These are phyloP conservation scores for Venturia carpophila DNA, from an alignment of 2,329 filamentous ascomycete genomes.

Conservation along the genomic window DNA sequence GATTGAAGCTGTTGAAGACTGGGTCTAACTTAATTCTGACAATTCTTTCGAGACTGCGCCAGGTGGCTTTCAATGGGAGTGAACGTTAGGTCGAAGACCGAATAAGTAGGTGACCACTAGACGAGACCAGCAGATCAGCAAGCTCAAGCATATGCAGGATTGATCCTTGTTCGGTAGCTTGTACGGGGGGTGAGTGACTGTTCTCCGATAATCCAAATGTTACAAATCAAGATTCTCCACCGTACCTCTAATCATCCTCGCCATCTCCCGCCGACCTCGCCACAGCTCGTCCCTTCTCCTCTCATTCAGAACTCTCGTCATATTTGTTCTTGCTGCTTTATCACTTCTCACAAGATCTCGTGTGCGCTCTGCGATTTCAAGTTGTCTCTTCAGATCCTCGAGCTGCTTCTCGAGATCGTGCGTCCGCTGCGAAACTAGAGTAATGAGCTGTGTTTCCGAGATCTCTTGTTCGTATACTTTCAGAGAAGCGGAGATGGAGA, in stretches of 20 bases:
- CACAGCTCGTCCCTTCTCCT: conserved; percentile 14
- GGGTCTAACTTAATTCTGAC: neutral
- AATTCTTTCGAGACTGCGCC: too few relatives aligned
- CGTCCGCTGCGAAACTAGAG: neutral
- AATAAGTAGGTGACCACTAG: neutral
- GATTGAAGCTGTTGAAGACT: neutral
- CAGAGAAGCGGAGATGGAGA: conserved; percentile 7
- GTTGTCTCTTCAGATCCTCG: conserved; percentile 11
- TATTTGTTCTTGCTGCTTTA: neutral
- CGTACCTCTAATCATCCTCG: conserved; percentile 4
- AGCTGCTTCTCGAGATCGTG: neutral
- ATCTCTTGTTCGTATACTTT: conserved; percentile 13
- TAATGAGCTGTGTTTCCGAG: conserved; percentile 6
- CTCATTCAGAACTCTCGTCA: conserved; percentile 11
- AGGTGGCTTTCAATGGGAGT: too few relatives aligned
- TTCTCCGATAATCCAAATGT: neutral
- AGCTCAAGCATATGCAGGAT: neutral
- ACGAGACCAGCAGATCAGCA: neutral
- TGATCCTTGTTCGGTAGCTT: neutral
- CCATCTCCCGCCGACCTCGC: conserved; percentile 7
- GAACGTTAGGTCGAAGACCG: neutral
- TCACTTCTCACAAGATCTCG: neutral
- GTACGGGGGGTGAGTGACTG: neutral
- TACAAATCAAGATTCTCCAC: conserved; percentile 7
- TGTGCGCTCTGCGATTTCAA: conserved; percentile 1